Evolutionary conservation across 148 eudicot species (phyloP).

Genomic region (Suaeda aralocaspica): DNA sequence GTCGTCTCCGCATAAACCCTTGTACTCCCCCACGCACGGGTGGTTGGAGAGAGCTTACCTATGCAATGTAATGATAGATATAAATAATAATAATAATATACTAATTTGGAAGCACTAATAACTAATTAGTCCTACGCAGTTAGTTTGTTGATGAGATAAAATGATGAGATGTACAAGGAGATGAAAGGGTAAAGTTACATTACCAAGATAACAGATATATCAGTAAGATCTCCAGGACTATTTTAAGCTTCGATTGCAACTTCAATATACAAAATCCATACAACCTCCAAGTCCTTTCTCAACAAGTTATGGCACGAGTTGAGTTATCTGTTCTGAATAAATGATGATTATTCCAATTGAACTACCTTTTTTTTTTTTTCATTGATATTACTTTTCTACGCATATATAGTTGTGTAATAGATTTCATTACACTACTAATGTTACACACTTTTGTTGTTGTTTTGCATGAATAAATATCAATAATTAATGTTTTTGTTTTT

Average conservation of each 20-base stretch:
- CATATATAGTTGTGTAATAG: no score
- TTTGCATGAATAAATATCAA: no score
- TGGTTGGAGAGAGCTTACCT: neutral
- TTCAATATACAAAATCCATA: neutral
- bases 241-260: constrained; percentile 28
- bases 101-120: constrained; percentile 4
- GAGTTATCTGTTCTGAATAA: neutral
- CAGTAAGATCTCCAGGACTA: constrained; percentile 53
- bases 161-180: neutral
- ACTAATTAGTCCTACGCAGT: constrained; percentile 50
- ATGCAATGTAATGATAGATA: neutral
- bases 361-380: neutral
- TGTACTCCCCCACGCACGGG: neutral
- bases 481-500: no score
- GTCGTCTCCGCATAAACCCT: constrained; percentile 3
- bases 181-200: constrained; percentile 19
- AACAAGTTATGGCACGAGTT: constrained; percentile 15
- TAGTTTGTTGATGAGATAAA: constrained; percentile 22
- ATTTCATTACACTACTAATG: no score
- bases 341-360: no score
- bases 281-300: constrained; percentile 9
- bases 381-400: no score
- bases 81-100: neutral
- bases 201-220: constrained; percentile 62
- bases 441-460: no score